Evolutionary conservation across 2,329 filamentous ascomycete genomes (phyloP).

Genomic region (Phyllosticta capitalensis): DNA sequence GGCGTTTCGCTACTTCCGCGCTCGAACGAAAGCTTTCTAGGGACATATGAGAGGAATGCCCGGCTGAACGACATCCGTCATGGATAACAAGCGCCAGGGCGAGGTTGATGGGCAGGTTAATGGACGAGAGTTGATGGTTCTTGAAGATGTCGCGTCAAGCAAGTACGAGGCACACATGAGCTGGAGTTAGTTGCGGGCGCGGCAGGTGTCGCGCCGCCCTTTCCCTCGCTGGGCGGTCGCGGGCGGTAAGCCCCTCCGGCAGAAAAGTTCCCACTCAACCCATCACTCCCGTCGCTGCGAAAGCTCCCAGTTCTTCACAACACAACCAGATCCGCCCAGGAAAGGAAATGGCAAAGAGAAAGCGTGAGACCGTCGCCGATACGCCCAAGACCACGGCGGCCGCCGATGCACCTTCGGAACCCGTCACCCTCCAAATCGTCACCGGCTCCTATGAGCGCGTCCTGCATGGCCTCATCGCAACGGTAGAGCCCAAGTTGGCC

Average conservation of each 20-base stretch:
- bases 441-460: slow-evolving; percentile 90
- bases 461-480: slow-evolving; percentile 81
- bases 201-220: slow-evolving; percentile 10
- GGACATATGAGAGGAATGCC: slow-evolving; percentile 37
- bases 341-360: slow-evolving; percentile 26
- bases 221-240: slow-evolving; percentile 3
- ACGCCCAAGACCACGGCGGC: slow-evolving; percentile 14
- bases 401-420: not conserved
- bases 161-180: slow-evolving; percentile 2
- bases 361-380: slow-evolving; percentile 21
- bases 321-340: not conserved
- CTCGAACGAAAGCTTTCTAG: slow-evolving; percentile 35
- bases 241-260: not conserved
- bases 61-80: slow-evolving; percentile 39
- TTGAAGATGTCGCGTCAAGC: slow-evolving; percentile 9
- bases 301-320: not conserved
- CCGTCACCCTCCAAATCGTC: slow-evolving; percentile 65
- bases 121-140: slow-evolving; percentile 25
- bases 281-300: not conserved
- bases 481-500: slow-evolving; percentile 33
- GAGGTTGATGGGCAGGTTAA: slow-evolving; percentile 24
- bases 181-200: not conserved
- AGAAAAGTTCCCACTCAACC: not conserved
- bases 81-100: slow-evolving; percentile 33
- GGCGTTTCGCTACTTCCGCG: slow-evolving; percentile 30